Evolutionary conservation across 2,329 filamentous ascomycete genomes (phyloP).

Genomic region (Drechslerella stenobrocha): DNA sequence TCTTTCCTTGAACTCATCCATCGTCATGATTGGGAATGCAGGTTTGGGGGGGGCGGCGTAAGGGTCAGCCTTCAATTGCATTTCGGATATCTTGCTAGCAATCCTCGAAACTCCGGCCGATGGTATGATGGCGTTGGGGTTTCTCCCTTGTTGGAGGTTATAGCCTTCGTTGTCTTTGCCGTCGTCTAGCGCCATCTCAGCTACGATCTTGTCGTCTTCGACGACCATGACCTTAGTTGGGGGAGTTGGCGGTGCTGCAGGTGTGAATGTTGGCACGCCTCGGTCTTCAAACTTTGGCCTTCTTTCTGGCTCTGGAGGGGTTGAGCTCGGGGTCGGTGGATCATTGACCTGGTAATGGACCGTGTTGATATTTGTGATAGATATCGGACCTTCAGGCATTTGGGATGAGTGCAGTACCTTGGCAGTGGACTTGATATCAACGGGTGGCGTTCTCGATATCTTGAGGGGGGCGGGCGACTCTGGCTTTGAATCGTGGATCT

Average conservation of each 20-base stretch:
- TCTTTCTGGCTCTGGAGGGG: conserved; percentile 39
- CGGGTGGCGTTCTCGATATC: conserved; percentile 28
- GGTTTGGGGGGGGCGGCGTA: conserved; percentile 32
- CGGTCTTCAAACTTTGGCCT: conserved; percentile 40
- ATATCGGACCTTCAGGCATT: conserved; percentile 21
- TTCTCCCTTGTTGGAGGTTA: conserved; percentile 37
- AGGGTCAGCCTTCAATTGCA: conserved; percentile 42
- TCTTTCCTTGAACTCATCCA: conserved; percentile 44
- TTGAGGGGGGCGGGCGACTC: conserved; percentile 43
- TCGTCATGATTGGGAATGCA: conserved; percentile 29
- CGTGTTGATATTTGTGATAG: conserved; percentile 35
- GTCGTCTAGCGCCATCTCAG: conserved; percentile 33
- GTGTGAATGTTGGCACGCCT: conserved; percentile 36
- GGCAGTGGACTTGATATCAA: conserved; percentile 36
- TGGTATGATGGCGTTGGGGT: conserved; percentile 38
- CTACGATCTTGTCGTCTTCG: conserved; percentile 41
- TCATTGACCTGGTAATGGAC: conserved; percentile 41
- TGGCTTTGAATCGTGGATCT: conserved; percentile 15
- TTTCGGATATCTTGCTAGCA: conserved; percentile 41
- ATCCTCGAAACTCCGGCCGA: conserved; percentile 42
- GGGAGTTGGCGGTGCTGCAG: conserved; percentile 40
- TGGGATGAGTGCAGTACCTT: conserved; percentile 34
- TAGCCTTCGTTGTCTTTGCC: conserved; percentile 28
- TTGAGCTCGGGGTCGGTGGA: conserved; percentile 37
- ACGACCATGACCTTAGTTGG: conserved; percentile 44